Base-by-base conservation (phyloP, 2,329 filamentous ascomycete genomes). In the Xylariaceae sp. region DNA sequence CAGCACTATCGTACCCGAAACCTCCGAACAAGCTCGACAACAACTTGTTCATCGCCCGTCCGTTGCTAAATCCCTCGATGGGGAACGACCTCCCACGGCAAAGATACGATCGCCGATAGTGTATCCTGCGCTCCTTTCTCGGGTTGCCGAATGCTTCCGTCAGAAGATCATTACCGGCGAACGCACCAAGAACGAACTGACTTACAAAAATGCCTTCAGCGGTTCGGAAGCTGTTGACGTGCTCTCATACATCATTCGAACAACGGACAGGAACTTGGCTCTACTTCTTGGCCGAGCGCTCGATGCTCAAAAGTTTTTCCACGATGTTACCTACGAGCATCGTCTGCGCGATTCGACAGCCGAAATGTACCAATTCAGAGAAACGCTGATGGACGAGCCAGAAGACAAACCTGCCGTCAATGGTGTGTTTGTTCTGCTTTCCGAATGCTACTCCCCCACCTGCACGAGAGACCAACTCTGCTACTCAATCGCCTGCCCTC, bases 251-350 rank as follows among this genome's bases (percentile, higher is more conserved):
- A 97, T 98, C 55, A 97, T 98, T 67, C 86, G 94, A 62, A 98
- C 93, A 1, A 95, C 89, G 1, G 93, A 98, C 67, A 82, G 93
- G 48, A 98, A 98, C 64, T 74, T 98, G 49, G 93, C 93, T 10
- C 74, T 98, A 39, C 79, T 98, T 8, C 74, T 98, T 14, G 93
- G 93, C 51, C 82, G 93, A 63, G 90, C 93, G 34, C 73, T 98
- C 49, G 93, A 98, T 69, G 93, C 93, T 20, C 93, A 98, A 64
- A 97, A 97, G 65, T 96, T 95, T 71, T 98, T 98, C 65, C 93
- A 98, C 71, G 93, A 98, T 75, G 93, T 97, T 40, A 96, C 92
- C 1, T 98, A 98, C 67, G 92, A 96, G 59, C 93, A 98, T 67
- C 82, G 93, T 38, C 73, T 98, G 59, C 86, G 93, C 67, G 93